A percentile compares a stretch with the other conserved stretches of the same genome.
phyloP scores from a whole-genome alignment of 2,329 filamentous ascomycete species.

The Ophiostoma quercus region DNA sequence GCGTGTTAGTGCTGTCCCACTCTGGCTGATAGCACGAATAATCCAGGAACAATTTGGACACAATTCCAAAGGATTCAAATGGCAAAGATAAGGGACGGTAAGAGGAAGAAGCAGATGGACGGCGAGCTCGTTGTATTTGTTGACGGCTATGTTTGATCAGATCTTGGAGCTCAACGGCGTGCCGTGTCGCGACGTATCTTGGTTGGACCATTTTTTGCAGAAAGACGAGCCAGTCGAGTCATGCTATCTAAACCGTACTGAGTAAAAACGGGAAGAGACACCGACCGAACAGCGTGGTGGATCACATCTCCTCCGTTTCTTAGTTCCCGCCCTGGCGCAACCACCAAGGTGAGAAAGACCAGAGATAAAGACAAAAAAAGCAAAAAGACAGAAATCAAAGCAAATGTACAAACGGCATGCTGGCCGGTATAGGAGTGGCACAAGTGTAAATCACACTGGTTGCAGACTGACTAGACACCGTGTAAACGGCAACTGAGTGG shows the following conservation, averaged over 20 bases:
- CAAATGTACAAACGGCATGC: background rate
- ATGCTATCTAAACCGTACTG: slow-evolving; percentile 7
- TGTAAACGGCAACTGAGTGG: slow-evolving; percentile 2
- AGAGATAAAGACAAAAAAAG: background rate
- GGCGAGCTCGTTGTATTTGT: background rate
- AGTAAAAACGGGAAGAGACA: background rate
- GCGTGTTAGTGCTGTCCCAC: slow-evolving; percentile 4
- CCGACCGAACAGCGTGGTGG: slow-evolving; percentile 5
- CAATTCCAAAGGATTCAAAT: background rate
- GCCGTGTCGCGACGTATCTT: background rate
- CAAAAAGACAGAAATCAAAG: background rate
- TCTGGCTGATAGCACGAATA: background rate
- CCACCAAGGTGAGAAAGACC: background rate
- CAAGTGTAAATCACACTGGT: background rate
- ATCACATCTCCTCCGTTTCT: background rate
- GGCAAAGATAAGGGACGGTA: background rate
- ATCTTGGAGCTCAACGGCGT: background rate
- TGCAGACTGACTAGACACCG: background rate
- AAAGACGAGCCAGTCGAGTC: slow-evolving; percentile 1
- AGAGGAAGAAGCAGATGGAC: background rate
- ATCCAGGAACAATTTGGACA: background rate
- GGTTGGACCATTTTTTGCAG: background rate
- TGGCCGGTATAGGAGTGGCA: background rate
- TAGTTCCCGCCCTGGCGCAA: slow-evolving; percentile 5
- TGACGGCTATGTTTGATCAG: background rate